Conservation (phyloP, 2,329 filamentous ascomycete species). For the Parafenestella ontariensis region DNA sequence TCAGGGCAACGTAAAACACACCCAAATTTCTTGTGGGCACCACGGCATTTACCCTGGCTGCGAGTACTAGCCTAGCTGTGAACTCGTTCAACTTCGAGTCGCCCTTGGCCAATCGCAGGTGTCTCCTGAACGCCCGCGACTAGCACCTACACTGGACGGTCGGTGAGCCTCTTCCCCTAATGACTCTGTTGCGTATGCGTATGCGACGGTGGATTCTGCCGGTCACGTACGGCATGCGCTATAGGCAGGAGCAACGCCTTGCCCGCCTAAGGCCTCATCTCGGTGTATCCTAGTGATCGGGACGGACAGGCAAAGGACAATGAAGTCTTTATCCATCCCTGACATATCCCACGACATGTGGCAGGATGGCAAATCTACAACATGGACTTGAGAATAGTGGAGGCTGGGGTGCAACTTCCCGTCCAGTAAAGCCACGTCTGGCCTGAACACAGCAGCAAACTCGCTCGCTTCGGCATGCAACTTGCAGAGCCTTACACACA, state of each 20-base stretch:
- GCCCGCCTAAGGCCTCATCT: background rate
- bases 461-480: slow-evolving; percentile 18
- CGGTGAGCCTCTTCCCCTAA: slow-evolving; percentile 17
- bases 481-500: slow-evolving; percentile 12
- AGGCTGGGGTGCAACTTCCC: slow-evolving; percentile 8
- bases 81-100: slow-evolving; percentile 23
- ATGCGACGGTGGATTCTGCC: slow-evolving; percentile 1
- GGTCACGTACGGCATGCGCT: background rate
- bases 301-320: background rate
- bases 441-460: slow-evolving; percentile 6
- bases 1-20: slow-evolving; percentile 31
- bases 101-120: slow-evolving; percentile 21
- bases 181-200: slow-evolving; percentile 13
- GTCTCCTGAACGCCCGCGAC: slow-evolving; percentile 16
- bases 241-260: background rate
- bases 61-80: slow-evolving; percentile 24
- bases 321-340: background rate
- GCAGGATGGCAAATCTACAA: slow-evolving; percentile 9
- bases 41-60: slow-evolving; percentile 33
- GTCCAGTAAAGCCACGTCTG: slow-evolving; percentile 11
- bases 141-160: slow-evolving; percentile 19
- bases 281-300: background rate
- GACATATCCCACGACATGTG: slow-evolving; percentile 2
- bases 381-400: background rate
- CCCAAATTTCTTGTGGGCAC: slow-evolving; percentile 35